Evolutionary conservation across 768 basidiomycete genomes (phyloP), one percentile per base, ranked within the genome.

Genomic region (Suillus tomentosus): DNA sequence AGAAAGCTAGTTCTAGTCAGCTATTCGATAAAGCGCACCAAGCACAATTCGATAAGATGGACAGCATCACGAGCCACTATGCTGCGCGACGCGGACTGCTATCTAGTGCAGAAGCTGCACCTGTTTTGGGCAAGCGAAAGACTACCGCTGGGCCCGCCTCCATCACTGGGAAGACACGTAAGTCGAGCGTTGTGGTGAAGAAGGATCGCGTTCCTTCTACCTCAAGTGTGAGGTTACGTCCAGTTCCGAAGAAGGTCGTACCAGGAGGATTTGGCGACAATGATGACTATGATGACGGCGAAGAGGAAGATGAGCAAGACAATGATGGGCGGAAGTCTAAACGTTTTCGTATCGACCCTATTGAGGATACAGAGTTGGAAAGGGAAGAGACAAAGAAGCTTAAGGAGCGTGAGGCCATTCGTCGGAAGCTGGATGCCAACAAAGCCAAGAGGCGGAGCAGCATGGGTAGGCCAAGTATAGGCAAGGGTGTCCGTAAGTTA

Each of bases 371-470:
- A 36, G 77, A 72, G 71, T 47, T 69, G 48, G 71, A 77, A 71
- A 67, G 69, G 61, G 76, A 76, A 36, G 78, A 77, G 65, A 70
- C 66, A 61, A 72, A 65, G 67, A 75, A 76, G 58, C 72, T 81
- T 64, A 81, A 77, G 67, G 81, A 86, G 78, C 78, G 77, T 55
- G 87, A 90, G 53, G 86, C 82, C 0, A 82, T 90, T 54, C 82
- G 84, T 66, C 82, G 85, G 69, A 87, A 84, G 74, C 76, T 92
- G 8, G 89, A 92, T 62, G 77, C 81, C 17, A 90, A 83, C 71
- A 87, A 85, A 65, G 88, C 89, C 13, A 82, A 83, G 71, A 80
- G 91, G 67, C 80, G 89, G 70, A 92, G 91, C 67, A 92, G 90
- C 66, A 82, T 81, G 67, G 87, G 83, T 8, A 69, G 80, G 66